These are phyloP conservation scores for Candida mattraensis DNA, from an alignment of 805 yeast genomes.

Conservation along the genomic window DNA sequence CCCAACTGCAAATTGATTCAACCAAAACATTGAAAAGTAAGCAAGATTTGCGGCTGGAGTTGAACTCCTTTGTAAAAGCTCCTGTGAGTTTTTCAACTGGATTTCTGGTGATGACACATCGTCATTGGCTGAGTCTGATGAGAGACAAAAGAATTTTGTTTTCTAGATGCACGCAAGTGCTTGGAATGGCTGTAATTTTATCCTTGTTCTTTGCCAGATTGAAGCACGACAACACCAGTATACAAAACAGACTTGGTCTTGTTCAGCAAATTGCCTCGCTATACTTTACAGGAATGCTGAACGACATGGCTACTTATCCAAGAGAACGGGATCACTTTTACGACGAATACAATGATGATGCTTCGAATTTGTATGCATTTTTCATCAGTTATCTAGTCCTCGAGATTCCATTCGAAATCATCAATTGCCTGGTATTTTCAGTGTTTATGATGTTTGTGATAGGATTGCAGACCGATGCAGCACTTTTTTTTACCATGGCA, in stretches of 20 bases:
- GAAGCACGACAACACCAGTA: slow-evolving; percentile 47
- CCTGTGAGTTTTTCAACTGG: slow-evolving; percentile 35
- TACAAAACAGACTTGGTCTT: slow-evolving; percentile 69
- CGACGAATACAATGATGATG: slow-evolving; percentile 72
- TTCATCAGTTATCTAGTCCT: slow-evolving; percentile 55
- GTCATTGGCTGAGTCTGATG: slow-evolving; percentile 44
- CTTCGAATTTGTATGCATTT: slow-evolving; percentile 66
- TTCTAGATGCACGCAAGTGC: slow-evolving; percentile 64
- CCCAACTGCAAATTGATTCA: not conserved
- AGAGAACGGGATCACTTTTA: slow-evolving; percentile 71
- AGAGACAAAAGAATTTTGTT: slow-evolving; percentile 58
- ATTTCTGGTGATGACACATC: slow-evolving; percentile 33
- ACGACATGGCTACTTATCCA: slow-evolving; percentile 76
- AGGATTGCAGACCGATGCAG: slow-evolving; percentile 69
- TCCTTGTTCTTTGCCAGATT: slow-evolving; percentile 69
- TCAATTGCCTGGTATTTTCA: slow-evolving; percentile 58
- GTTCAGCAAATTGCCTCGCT: slow-evolving; percentile 71
- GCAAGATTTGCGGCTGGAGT: slow-evolving; percentile 16
- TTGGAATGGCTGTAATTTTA: slow-evolving; percentile 61
- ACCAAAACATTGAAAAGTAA: slow-evolving; percentile 13
- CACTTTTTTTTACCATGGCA: slow-evolving; percentile 64
- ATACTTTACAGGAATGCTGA: slow-evolving; percentile 78
- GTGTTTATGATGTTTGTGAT: slow-evolving; percentile 64
- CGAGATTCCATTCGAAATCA: slow-evolving; percentile 68
- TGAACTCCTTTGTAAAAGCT: slow-evolving; percentile 32